A percentile compares a stretch with the other conserved stretches of the same genome.
Evolutionary conservation across 768 basidiomycete genomes (phyloP).

Genomic region (Gymnopilus junonius): DNA sequence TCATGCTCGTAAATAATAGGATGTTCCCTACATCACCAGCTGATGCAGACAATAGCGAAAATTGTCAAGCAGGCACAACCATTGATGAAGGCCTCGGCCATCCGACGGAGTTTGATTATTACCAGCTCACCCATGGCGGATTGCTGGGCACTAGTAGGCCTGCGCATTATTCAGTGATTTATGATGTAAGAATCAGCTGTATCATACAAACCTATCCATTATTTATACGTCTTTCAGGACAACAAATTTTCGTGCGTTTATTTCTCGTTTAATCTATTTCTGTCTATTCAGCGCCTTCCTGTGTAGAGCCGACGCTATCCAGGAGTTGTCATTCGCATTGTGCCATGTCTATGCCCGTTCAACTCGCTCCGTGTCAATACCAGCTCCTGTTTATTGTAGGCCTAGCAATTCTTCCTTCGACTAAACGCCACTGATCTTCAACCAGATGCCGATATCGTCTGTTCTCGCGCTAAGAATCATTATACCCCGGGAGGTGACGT

Average conservation of each 20-base stretch:
- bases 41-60: conserved; percentile 67
- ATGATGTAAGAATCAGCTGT: conserved; percentile 33
- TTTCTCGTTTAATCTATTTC: neutral
- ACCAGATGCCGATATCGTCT: conserved; percentile 16
- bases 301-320: conserved; percentile 62
- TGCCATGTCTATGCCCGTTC: conserved; percentile 12
- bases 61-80: conserved; percentile 79
- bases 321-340: conserved; percentile 43
- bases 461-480: conserved; percentile 15
- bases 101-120: conserved; percentile 79
- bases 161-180: conserved; percentile 49
- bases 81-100: conserved; percentile 73
- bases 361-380: conserved; percentile 14
- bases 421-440: neutral
- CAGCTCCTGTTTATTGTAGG: conserved; percentile 11
- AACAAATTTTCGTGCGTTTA: neutral
- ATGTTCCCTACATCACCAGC: conserved; percentile 23
- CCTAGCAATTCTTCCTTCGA: neutral
- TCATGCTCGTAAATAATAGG: neutral
- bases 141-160: conserved; percentile 73
- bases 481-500: conserved; percentile 5
- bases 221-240: neutral
- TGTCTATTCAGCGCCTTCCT: neutral
- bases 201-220: neutral
- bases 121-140: conserved; percentile 77